Base-by-base conservation (phyloP, 352 stramenopile genomes). In the Paralagenidium karlingii region DNA sequence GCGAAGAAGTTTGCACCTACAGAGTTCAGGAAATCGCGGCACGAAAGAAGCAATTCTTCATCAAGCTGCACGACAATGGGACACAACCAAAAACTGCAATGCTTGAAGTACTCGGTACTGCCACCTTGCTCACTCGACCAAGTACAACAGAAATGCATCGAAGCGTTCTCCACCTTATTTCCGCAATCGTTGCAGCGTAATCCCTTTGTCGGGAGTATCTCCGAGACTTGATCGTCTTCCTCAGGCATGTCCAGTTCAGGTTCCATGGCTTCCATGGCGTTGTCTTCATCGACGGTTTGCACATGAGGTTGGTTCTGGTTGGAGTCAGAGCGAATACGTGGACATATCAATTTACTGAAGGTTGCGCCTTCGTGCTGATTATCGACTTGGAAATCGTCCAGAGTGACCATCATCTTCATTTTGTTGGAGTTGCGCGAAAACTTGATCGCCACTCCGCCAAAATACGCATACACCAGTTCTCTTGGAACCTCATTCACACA, bases 61-160 rank as follows among this genome's bases (percentile, higher is more conserved):
- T 93, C 80, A 12, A 93, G 34, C 38, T 91, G 77, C 18, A 71
- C 75, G 31, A 86, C 82, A 22, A 93, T 65, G 12, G 80, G 80
- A 37, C 85, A 80, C 42, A 91, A 48, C 71, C 76, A 89, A 31
- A 91, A 84, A 5, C 74, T 91, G 39, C 63, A 93, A 49, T 93
- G 78, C 54, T 93, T 80, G 34, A 90, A 93, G 53, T 93, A 93
- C 43, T 90, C 79, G 2, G 79, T 93, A 27, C 61, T 85, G 16
- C 76, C 79, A n/a, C n/a, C n/a, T 46, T 93, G 79, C 44, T 93
- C 79, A 40, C 89, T 90, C 26, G 76, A 90, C 79, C 79, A 93
- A 13, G 71, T 82, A 43, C 79, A 93, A 41, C 79, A 93, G 34
- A 93, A 93, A 27, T 93, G 79, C 55, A 89, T 82, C 5, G 71